Percentiles rank a stretch among this genome's conserved stretches.
phyloP scores from a whole-genome alignment of 192 early-diverging fungal genomes.

The Coemansia sp. region DNA sequence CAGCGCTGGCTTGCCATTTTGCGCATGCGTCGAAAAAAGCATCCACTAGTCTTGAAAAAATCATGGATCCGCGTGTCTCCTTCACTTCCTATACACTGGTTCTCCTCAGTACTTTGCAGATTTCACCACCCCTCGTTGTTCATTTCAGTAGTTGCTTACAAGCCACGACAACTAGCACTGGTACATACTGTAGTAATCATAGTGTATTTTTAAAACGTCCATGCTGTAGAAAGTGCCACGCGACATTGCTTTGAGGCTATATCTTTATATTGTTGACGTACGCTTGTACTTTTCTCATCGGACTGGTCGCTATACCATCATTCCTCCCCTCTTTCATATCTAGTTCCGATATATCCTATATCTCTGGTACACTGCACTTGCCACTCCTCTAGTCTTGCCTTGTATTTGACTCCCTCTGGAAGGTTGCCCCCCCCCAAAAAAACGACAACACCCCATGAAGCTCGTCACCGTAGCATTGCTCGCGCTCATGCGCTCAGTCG shows the following conservation, averaged over 20 bases:
- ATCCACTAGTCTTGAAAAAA: neutral
- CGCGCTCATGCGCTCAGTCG: slow-evolving; percentile 26
- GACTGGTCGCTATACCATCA: neutral
- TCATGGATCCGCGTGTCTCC: neutral
- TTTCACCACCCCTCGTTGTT: neutral
- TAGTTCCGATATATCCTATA: neutral
- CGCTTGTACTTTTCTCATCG: neutral
- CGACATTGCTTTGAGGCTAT: neutral
- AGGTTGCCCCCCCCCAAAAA: neutral
- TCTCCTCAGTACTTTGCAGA: neutral
- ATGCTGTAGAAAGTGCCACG: neutral
- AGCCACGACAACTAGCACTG: neutral
- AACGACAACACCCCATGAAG: slow-evolving; percentile 15
- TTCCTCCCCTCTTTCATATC: neutral
- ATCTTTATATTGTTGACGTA: neutral
- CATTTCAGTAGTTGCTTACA: neutral
- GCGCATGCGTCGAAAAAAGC: neutral
- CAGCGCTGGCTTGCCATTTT: neutral
- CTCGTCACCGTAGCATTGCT: slow-evolving; percentile 14
- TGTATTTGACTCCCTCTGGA: neutral
- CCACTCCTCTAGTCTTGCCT: neutral
- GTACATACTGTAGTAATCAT: neutral
- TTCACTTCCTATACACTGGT: neutral
- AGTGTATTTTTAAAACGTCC: neutral
- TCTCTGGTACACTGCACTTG: neutral